Base-by-base conservation (phyloP, 2,329 filamentous ascomycete species). In the Fusarium beomiforme region DNA sequence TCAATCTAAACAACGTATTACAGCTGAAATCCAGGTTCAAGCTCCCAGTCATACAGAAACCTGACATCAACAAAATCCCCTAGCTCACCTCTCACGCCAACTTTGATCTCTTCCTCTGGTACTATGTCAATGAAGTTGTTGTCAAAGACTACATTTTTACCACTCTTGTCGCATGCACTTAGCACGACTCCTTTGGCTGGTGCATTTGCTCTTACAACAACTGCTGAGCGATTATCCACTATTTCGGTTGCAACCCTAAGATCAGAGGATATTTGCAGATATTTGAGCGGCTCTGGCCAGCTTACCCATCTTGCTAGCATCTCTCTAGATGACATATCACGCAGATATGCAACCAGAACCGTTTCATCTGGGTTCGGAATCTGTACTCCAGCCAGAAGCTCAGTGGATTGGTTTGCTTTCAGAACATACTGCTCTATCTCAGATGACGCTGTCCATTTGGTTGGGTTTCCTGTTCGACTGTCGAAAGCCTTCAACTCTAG, bases 41-140 rank as follows among this genome's bases (percentile, higher is more conserved):
- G 26, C 6, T 65, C 62, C 62, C 62, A 65, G 8, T 65, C 62
- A 10, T 65, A 65, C 10, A 65, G 11, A 29, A 59, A 65, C 50
- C 62, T 24, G 2, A 42, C 21, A 2, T 14, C 9, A 23, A 65
- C n/a, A 9, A 3, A 1, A 8, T n/a, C 19, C 0, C 3, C 4
- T 3, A n/a, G 0, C 0, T 21, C 8, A 1, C 50, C 50, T 0
- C n/a, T 6, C 0, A 41, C 21, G 3, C 17, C 23, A 3, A 65
- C 19, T 2, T 3, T 44, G 1, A 50, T 11, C 3, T 44, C n/a
- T 5, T 65, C 63, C 0, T 29, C 26, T 2, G 51, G 63, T 1
- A 65, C 51, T 7, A 65, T 8, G 5, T 65, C 63, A 1, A 65
- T 29, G 0, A 44, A 44, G 10, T 65, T 65, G 1, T 65, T 21